Evolutionary conservation across 345 rosid species (phyloP), one percentile per base, ranked within the genome.

Genomic region (Citrus medica): DNA sequence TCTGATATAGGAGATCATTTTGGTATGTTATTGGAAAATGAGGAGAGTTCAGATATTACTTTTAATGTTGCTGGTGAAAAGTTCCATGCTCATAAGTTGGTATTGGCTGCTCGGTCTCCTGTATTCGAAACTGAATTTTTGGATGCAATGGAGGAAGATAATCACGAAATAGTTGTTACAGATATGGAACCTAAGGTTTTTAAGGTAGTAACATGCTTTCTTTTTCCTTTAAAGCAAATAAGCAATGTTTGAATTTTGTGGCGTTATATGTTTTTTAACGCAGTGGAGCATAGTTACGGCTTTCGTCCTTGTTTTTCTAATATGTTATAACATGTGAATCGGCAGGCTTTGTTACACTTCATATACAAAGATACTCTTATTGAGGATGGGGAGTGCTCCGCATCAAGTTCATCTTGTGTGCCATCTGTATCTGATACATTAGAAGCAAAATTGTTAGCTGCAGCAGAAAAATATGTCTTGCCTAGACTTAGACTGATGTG

Each of bases 131-230:
- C 85, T 76, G 90, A 90, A 82, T 85, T 93, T 83, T 83, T 80
- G 65, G 89, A 93, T 85, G 81, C 71, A 69, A 83, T 82, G 76
- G 94, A 87, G 75, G 95, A 87, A 80, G 97, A 88, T 80, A 78
- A 81, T 74, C 40, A 55, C 8, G 93, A 91, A 73, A 73, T 92
- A 28, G 73, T 83, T 79, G 82, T 95, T 78, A 81, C 82, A 8
- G 98, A 96, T 82, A 89, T 88, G 89, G 97, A 93, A 81, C 98
- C 94, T 32, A 89, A 82, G 77, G 97, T 96, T 79, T 92, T 93
- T 77, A 94, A 93, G 98, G 99, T 93, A 82, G 28, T 38, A 69
- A 22, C 7, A 7, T 58, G 7, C 25, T 9, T 19, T 24, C 22
- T 16, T 48, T 42, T 46, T 75, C n/a, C 46, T 64, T 48, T 22